A percentile compares a stretch with the other conserved stretches of the same genome.
phyloP scores from a whole-genome alignment of 805 yeast species.

The Brettanomyces anomalus region DNA sequence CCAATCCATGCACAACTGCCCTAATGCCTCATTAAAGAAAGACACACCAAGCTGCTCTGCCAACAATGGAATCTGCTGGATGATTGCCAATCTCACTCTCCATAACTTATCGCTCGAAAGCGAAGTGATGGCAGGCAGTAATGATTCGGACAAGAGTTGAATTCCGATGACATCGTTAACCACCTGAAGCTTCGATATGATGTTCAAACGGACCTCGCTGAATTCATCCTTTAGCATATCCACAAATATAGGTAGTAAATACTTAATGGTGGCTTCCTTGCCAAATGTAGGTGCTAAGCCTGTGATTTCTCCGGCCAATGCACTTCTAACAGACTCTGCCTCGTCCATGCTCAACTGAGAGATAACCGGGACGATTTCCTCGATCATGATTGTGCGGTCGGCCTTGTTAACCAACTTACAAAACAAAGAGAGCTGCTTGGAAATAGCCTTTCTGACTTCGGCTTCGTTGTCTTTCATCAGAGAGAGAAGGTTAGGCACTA shows the following conservation, averaged over 20 bases:
- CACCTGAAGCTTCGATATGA: constrained; percentile 82
- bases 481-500: constrained; percentile 62
- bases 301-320: constrained; percentile 82
- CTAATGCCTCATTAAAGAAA: constrained; percentile 86
- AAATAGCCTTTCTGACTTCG: constrained; percentile 91
- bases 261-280: constrained; percentile 73
- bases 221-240: constrained; percentile 94
- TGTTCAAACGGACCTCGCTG: constrained; percentile 92
- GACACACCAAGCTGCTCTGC: constrained; percentile 92
- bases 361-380: constrained; percentile 74
- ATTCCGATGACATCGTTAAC: constrained; percentile 95
- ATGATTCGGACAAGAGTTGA: constrained; percentile 71
- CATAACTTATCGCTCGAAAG: constrained; percentile 94
- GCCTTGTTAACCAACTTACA: constrained; percentile 38
- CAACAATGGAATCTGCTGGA: constrained; percentile 89
- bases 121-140: constrained; percentile 92
- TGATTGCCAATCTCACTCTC: constrained; percentile 96
- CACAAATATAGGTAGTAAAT: constrained; percentile 77
- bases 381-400: constrained; percentile 43
- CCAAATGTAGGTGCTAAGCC: constrained; percentile 80
- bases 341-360: constrained; percentile 81
- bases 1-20: constrained; percentile 93
- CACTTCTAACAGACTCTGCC: constrained; percentile 87
- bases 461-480: constrained; percentile 90
- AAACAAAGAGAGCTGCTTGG: constrained; percentile 81